Conservation (phyloP, 345 rosid genomes). For the Barbarea vulgaris region DNA sequence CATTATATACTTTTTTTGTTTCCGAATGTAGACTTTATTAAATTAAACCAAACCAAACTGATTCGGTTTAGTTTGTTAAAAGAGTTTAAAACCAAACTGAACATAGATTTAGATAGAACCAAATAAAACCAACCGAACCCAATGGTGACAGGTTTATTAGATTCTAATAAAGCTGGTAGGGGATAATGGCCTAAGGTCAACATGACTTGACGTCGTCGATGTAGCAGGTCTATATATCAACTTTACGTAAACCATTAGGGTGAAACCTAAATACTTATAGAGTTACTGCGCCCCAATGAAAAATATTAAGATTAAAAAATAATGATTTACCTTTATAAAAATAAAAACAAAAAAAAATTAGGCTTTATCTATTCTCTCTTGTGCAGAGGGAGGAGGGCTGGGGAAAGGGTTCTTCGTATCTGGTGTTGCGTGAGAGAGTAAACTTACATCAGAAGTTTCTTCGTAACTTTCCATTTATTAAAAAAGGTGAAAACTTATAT, state of each 20-base stretch:
- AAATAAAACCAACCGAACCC: background rate
- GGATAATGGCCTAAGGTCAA: background rate
- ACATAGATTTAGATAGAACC: background rate
- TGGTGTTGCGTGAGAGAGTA: constrained; percentile 43
- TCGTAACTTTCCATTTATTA: constrained; percentile 33
- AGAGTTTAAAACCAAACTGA: background rate
- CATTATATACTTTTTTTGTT: background rate
- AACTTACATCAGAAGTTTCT: constrained; percentile 53
- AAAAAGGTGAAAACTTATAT: background rate
- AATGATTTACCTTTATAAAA: background rate
- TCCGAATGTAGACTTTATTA: background rate
- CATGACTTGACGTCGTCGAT: background rate
- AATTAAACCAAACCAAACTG: background rate
- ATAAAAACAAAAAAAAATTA: background rate
- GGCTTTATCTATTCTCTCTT: constrained; percentile 37
- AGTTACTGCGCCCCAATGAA: background rate
- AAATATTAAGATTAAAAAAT: constrained; percentile 4
- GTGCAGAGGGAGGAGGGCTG: constrained; percentile 21
- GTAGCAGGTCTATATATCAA: background rate
- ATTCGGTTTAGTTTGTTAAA: background rate
- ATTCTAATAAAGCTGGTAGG: background rate
- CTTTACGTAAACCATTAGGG: constrained; percentile 23
- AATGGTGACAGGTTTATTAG: background rate
- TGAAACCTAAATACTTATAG: background rate
- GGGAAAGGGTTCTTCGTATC: constrained; percentile 46